Percentiles rank a stretch among this genome's conserved stretches.
phyloP scores from a whole-genome alignment of 2,329 filamentous ascomycete species.

The Botrytis squamosa region DNA sequence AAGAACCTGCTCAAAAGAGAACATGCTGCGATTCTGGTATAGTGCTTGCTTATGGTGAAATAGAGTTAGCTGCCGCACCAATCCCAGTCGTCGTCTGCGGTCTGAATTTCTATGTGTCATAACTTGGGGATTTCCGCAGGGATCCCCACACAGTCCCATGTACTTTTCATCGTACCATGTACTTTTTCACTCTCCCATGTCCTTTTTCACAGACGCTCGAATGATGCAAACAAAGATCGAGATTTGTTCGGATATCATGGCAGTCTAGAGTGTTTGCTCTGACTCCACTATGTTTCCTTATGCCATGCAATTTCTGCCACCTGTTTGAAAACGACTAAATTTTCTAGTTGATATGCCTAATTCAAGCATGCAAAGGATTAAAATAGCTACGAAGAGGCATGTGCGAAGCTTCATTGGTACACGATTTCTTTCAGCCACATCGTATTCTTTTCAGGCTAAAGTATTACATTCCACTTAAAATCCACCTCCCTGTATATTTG shows the following conservation, averaged over 20 bases:
- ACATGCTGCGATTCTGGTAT: not conserved
- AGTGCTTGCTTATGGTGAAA: not conserved
- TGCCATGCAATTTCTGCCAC: no score
- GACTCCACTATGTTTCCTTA: not conserved
- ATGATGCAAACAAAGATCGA: not conserved
- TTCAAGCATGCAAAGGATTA: not conserved
- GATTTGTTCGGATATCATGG: not conserved
- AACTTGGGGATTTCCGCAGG: not conserved
- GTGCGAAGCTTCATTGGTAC: conserved; percentile 9
- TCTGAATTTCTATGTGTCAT: conserved; percentile 16
- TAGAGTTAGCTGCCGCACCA: not conserved
- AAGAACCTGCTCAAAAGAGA: no score
- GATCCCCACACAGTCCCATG: not conserved
- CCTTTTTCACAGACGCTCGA: not conserved
- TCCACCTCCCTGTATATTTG: not conserved
- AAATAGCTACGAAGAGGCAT: not conserved
- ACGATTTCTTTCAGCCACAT: conserved; percentile 9
- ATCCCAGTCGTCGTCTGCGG: not conserved
- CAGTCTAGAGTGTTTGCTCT: not conserved
- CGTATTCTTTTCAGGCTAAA: conserved; percentile 19
- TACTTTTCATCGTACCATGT: not conserved
- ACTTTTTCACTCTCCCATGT: not conserved
- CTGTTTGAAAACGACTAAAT: not conserved
- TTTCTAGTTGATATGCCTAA: not conserved
- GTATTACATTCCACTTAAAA: not conserved